Conservation (phyloP, 495 filamentous ascomycete species). For the Chaetomium cochliodes region DNA sequence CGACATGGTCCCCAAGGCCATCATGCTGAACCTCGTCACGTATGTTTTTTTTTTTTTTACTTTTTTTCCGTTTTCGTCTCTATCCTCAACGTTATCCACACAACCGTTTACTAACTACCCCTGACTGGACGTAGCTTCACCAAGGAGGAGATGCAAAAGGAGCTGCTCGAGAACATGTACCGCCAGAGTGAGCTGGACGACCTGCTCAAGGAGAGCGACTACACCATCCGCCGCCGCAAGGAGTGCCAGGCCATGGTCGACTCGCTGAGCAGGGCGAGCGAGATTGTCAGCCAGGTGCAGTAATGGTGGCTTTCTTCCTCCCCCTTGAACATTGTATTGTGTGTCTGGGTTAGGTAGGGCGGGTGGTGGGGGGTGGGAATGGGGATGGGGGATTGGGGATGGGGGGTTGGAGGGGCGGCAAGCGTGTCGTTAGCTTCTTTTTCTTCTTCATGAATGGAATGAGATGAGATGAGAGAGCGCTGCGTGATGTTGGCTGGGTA, state of each 20-base stretch:
- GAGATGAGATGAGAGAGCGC: slow-evolving; percentile 3
- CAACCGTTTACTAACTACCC: not conserved
- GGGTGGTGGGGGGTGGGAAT: no score
- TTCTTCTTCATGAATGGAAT: slow-evolving; percentile 15
- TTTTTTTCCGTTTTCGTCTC: no score
- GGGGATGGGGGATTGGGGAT: not conserved
- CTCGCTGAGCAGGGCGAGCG: slow-evolving; percentile 77
- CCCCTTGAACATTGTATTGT: no score
- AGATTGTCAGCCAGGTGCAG: slow-evolving; percentile 97
- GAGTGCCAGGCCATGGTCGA: slow-evolving; percentile 99
- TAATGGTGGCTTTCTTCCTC: slow-evolving; percentile 38
- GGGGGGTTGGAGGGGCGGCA: not conserved
- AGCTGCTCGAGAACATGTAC: slow-evolving; percentile 98
- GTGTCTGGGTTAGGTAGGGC: not conserved
- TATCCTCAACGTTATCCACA: no score
- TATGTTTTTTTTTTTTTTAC: slow-evolving; percentile 49
- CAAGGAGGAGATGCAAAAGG: slow-evolving; percentile 98
- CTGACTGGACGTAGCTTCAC: slow-evolving; percentile 66
- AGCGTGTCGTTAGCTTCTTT: slow-evolving; percentile 2
- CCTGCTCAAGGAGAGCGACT: slow-evolving; percentile 95
- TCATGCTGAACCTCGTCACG: slow-evolving; percentile 96
- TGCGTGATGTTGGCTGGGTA: not conserved
- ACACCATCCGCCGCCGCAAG: slow-evolving; percentile 91
- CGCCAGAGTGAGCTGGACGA: slow-evolving; percentile 84
- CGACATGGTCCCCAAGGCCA: slow-evolving; percentile 99